Base-by-base conservation (phyloP, 805 yeast species). In the Wickerhamomyces queroliae region DNA sequence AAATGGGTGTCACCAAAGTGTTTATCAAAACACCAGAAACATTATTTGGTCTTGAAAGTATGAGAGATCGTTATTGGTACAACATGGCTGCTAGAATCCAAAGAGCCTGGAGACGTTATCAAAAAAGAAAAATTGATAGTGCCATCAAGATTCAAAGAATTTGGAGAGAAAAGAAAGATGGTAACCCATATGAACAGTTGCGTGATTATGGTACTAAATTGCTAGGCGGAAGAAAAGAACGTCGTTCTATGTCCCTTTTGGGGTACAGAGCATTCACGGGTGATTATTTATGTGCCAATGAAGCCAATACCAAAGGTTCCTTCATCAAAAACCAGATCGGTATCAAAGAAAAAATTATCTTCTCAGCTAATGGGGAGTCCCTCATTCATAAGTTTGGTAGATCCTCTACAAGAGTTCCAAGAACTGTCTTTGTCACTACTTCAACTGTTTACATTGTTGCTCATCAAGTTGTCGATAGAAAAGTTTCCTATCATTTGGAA, bases 11-110 rank as follows among this genome's bases (percentile, higher is more conserved):
- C 3, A 76, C 95, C 9, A 90, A 89, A 61, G 90, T 93, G 6
- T 93, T 93, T 61, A 90, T 93, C 63, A 93, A 93, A 58, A 88
- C 95, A 11, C 99, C 99, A 9, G 99, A 93, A 60, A 91, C 98
- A 0, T 69, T 93, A 53, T 93, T 93, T 60, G 96, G 96, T 0
- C 67, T 93, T 42, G 99, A 93, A 64, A 91, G 87, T 52, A 80
- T 91, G 91, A 78, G 98, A 61, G 99, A 93, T 55, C 84, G 81
- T 66, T 93, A 89, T 59, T 93, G 99, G 98, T 91, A 88, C 56
- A 87, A 86, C 52, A 93, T 93, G 95, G 99, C 99, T 5, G 90
- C 95, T 4, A 78, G 95, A 53, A 91, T 93, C 51, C 99, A 93
- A 69, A 78, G 97, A 49, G 98, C 99, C 4, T 89, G 97, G 86